A percentile compares a stretch with the other conserved stretches of the same genome.
phyloP scores from a whole-genome alignment of 352 stramenopile species.

The Salisapilia sapeloensis region DNA sequence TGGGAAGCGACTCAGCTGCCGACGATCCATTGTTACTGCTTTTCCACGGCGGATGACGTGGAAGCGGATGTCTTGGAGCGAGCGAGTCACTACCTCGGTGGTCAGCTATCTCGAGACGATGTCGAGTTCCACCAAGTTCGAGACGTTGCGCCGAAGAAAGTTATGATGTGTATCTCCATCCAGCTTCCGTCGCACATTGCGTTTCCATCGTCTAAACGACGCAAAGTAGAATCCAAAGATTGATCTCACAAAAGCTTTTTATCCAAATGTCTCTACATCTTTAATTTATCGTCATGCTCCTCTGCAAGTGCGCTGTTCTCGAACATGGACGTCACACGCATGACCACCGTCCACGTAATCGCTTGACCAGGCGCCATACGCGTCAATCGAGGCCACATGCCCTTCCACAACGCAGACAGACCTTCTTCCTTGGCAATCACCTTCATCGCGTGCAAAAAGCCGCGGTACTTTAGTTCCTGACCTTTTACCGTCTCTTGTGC shows the following conservation, averaged over 20 bases:
- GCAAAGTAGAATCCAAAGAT: neutral
- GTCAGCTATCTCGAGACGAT: constrained; percentile 24
- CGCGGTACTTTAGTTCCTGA: constrained; percentile 90
- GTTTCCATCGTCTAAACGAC: constrained; percentile 6
- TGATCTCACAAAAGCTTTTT: neutral
- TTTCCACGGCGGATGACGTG: constrained; percentile 69
- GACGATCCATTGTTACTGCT: constrained; percentile 92
- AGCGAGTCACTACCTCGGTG: constrained; percentile 40
- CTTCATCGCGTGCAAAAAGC: constrained; percentile 83
- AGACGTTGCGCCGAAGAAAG: constrained; percentile 93
- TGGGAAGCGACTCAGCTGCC: constrained; percentile 62
- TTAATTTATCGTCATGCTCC: constrained; percentile 33
- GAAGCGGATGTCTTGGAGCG: constrained; percentile 56
- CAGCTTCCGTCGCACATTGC: constrained; percentile 63
- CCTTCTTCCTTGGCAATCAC: constrained; percentile 94
- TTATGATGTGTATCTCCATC: constrained; percentile 96
- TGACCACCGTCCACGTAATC: constrained; percentile 91
- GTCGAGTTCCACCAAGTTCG: constrained; percentile 80
- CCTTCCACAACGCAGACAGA: constrained; percentile 91
- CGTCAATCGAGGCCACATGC: constrained; percentile 88
- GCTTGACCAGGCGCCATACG: constrained; percentile 94
- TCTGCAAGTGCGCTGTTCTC: constrained; percentile 50
- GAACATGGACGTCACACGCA: constrained; percentile 76
- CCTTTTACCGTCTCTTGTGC: constrained; percentile 78
- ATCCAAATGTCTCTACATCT: constrained; percentile 19